A percentile compares a stretch with the other conserved stretches of the same genome.
Conservation (phyloP, 352 stramenopile genomes). For the Thalassiosira hispida region DNA sequence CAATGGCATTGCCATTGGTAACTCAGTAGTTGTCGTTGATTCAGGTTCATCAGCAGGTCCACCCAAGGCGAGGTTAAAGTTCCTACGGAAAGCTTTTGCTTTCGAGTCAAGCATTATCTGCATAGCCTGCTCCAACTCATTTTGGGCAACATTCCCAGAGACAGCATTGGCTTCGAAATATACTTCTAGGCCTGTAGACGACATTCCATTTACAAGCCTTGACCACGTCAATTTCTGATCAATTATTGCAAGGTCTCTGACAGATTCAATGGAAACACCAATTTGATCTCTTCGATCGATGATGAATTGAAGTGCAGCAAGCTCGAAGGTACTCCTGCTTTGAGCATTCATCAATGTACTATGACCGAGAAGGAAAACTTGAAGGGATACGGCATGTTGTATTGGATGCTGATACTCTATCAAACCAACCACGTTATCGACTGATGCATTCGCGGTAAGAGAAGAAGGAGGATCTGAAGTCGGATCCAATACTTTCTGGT, state of each 20-base stretch:
- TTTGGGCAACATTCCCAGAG: background rate
- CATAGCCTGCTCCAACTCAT: constrained; percentile 5
- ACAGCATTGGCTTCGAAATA: constrained; percentile 20
- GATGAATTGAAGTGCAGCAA: constrained; percentile 16
- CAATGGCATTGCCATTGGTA: background rate
- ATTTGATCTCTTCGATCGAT: background rate
- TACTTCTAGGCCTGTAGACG: constrained; percentile 20
- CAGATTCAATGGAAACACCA: constrained; percentile 13
- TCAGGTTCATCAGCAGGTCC: constrained; percentile 5
- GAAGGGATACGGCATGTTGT: constrained; percentile 10
- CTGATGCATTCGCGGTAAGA: background rate
- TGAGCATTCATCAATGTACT: constrained; percentile 10
- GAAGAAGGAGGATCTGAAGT: background rate
- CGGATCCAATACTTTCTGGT: background rate
- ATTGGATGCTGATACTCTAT: background rate
- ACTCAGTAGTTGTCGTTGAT: background rate
- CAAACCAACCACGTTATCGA: background rate
- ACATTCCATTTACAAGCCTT: constrained; percentile 4
- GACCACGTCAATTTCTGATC: constrained; percentile 32
- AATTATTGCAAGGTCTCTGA: constrained; percentile 16
- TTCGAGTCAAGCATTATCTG: constrained; percentile 21
- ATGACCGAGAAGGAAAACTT: constrained; percentile 9
- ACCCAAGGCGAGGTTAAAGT: constrained; percentile 2
- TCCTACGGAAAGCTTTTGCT: background rate
- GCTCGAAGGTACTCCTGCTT: constrained; percentile 17